These are phyloP conservation scores for Fusarium sp. DNA, from an alignment of 2,329 filamentous ascomycete species.

Conservation along the genomic window DNA sequence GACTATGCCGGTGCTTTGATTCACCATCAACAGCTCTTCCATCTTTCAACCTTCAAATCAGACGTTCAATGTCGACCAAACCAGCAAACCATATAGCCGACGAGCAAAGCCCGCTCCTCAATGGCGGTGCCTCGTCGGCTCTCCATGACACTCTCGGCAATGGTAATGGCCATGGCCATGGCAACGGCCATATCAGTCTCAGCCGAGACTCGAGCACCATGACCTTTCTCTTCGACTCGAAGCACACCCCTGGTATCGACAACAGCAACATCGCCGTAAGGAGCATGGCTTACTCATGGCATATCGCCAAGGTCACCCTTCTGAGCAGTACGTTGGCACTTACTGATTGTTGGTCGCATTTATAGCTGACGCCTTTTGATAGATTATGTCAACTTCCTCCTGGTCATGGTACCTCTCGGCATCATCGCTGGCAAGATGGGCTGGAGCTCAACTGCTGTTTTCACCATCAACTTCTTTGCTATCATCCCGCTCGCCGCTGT, in stretches of 20 bases:
- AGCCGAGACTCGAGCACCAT: conserved; percentile 43
- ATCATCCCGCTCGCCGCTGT: conserved; percentile 82
- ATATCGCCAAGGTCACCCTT: conserved; percentile 69
- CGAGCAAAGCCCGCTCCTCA: conserved; percentile 61
- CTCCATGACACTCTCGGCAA: conserved; percentile 31
- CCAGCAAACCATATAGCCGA: conserved; percentile 43
- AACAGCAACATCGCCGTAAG: conserved; percentile 62
- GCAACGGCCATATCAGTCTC: conserved; percentile 44
- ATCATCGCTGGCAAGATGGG: conserved; percentile 73
- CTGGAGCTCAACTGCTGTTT: conserved; percentile 77
- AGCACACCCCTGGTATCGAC: conserved; percentile 66
- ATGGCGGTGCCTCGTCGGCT: conserved; percentile 51
- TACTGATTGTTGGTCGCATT: not conserved
- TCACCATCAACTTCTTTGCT: conserved; percentile 83
- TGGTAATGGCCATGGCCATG: conserved; percentile 16
- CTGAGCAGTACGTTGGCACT: conserved; percentile 66
- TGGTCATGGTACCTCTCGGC: conserved; percentile 80
- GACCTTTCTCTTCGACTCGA: conserved; percentile 64
- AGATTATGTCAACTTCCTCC: conserved; percentile 76
- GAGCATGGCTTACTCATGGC: conserved; percentile 64
- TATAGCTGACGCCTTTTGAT: conserved; percentile 17
- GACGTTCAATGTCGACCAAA: conserved; percentile 54
- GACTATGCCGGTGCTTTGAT: conserved; percentile 51
- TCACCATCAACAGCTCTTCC: conserved; percentile 45
- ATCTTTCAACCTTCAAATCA: conserved; percentile 43